Base-by-base conservation (phyloP, 169 alveolate genomes). In the Plasmodium adleri region DNA sequence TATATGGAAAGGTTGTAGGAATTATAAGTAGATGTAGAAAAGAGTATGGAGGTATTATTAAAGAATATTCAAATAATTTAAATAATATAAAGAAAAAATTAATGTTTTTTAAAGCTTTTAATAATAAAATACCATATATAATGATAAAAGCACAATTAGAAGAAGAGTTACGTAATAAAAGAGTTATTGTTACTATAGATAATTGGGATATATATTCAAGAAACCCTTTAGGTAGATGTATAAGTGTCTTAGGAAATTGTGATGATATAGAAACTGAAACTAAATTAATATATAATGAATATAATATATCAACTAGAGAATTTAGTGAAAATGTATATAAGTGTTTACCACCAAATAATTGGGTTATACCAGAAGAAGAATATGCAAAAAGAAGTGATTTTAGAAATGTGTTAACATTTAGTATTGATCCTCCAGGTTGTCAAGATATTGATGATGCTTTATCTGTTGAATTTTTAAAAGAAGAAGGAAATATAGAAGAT, bases 361-460 rank as follows among this genome's bases (percentile, higher is more conserved):
- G 98, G 98, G 47, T 74, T 74, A 95, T 97, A 52, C 95, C 98
- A 0, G 93, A 95, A 60, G 95, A 93, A 72, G 98, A 97, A 94
- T 68, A 74, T 71, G 20, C 15, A 10, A 60, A 70, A 45, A 91
- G 98, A 85, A 67, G 74, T 74, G 98, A 97, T 90, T 92, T 96
- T 86, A 94, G 98, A 87, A 86, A 95, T 72, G 91, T 94, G 26
- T 91, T 95, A 68, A 97, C 98, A 9, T 98, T 99, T 74, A 96
- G 99, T 32, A 97, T 99, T 28, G 99, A 99, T 90, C 99, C 99
- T 2, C 99, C 99, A 0, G 99, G 99, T 7, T 98, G 99, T 90
- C 97, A 97, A 95, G 99, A 98, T 93, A 98, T 98, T 56, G 99
- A 98, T 93, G 99, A 98, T 94, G 99, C 99, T 54, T 90, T 99